Conservation (phyloP, 169 alveolate genomes). For the Plasmodium inui region DNA sequence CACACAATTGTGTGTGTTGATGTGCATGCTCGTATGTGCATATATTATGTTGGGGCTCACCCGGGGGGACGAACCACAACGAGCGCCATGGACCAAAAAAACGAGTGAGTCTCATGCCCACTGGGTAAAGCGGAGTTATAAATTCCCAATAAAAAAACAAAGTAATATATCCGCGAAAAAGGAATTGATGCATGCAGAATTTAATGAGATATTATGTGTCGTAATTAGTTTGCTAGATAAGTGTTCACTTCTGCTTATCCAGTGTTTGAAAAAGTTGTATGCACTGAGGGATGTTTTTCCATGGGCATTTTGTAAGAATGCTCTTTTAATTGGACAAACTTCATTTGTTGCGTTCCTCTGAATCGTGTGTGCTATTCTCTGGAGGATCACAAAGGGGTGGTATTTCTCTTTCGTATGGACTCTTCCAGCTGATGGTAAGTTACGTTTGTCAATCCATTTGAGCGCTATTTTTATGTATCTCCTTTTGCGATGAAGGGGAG, state of each 20-base stretch:
- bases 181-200: conserved; percentile 22
- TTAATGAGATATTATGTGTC: conserved; percentile 23
- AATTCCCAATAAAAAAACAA: conserved; percentile 76
- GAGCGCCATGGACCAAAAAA: background rate
- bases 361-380: conserved; percentile 10
- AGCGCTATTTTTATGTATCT: background rate
- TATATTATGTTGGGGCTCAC: background rate
- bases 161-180: conserved; percentile 68
- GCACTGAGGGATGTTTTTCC: background rate
- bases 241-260: conserved; percentile 44
- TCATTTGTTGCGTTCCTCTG: conserved; percentile 7
- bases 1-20: background rate
- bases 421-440: background rate
- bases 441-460: conserved; percentile 18
- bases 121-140: background rate
- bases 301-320: background rate
- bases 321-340: background rate
- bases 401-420: background rate
- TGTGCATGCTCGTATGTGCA: background rate
- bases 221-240: conserved; percentile 30
- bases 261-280: conserved; percentile 29
- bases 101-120: background rate
- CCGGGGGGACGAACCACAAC: background rate
- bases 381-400: conserved; percentile 6
- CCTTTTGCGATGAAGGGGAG: background rate